A percentile compares a stretch with the other conserved stretches of the same genome.
Evolutionary conservation across 768 basidiomycete species (phyloP).

Genomic region (Auricularia auricula-judae): DNA sequence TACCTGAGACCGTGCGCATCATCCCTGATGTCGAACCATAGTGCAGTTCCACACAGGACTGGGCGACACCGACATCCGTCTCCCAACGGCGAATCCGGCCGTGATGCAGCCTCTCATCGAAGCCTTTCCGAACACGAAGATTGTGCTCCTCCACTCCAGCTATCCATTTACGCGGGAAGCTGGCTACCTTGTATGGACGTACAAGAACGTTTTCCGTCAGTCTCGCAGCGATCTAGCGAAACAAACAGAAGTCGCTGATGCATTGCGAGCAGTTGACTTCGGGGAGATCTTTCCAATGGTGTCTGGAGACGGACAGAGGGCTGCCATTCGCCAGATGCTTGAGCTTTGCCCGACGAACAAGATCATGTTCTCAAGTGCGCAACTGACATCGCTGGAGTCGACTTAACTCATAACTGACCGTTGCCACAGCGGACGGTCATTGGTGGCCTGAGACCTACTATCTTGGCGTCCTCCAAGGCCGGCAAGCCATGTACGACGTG

Average conservation of each 20-base stretch:
- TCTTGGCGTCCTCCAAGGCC: constrained; percentile 52
- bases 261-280: constrained; percentile 40
- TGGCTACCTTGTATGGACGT: constrained; percentile 62
- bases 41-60: constrained; percentile 82
- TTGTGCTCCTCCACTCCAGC: constrained; percentile 65
- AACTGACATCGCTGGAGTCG: not conserved
- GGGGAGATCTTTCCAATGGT: constrained; percentile 68
- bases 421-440: constrained; percentile 42
- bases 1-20: not conserved
- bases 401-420: too few species aligned
- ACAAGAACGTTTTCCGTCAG: constrained; percentile 50
- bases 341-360: constrained; percentile 70
- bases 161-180: constrained; percentile 74
- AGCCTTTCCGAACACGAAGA: constrained; percentile 43
- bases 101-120: constrained; percentile 60
- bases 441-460: constrained; percentile 76
- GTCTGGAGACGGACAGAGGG: constrained; percentile 50
- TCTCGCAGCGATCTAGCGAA: not conserved
- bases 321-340: constrained; percentile 48
- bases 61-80: constrained; percentile 60
- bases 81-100: constrained; percentile 49
- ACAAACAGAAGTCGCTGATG: not conserved
- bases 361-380: constrained; percentile 70
- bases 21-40: constrained; percentile 15
- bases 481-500: constrained; percentile 51